phyloP scores from a whole-genome alignment of 805 yeast genomes.

The Sugiyamaella lignohabitans region DNA sequence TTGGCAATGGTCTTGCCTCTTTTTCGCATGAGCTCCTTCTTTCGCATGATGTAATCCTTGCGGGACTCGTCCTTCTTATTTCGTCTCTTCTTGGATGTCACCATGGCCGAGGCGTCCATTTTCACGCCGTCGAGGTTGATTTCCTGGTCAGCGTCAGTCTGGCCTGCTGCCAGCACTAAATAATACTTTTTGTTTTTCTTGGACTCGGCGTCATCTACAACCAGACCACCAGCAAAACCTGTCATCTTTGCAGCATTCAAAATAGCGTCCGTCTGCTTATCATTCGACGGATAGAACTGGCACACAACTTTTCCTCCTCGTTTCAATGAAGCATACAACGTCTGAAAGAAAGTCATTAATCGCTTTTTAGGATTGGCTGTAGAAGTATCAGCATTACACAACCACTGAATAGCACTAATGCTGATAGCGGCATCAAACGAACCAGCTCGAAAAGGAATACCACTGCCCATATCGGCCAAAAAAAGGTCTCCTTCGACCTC shows the following conservation, averaged over 20 bases:
- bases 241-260: constrained; percentile 82
- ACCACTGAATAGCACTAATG: constrained; percentile 95
- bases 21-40: constrained; percentile 88
- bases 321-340: constrained; percentile 75
- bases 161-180: constrained; percentile 82
- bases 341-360: constrained; percentile 74
- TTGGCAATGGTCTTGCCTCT: constrained; percentile 83
- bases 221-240: constrained; percentile 94
- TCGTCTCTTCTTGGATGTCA: constrained; percentile 29
- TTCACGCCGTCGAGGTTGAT: constrained; percentile 75
- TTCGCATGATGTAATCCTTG: constrained; percentile 77
- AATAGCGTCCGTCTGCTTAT: constrained; percentile 72
- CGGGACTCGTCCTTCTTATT: constrained; percentile 58
- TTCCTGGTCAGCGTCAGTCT: constrained; percentile 62
- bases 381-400: constrained; percentile 88
- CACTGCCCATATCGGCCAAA: constrained; percentile 87
- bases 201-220: constrained; percentile 88
- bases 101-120: constrained; percentile 56
- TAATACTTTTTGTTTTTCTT: constrained; percentile 88
- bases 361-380: constrained; percentile 79
- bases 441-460: constrained; percentile 94
- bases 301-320: constrained; percentile 98
- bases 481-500: constrained; percentile 92
- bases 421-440: constrained; percentile 94
- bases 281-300: constrained; percentile 92